phyloP scores from a whole-genome alignment of 768 basidiomycete genomes.

The Hericium alpestre region DNA sequence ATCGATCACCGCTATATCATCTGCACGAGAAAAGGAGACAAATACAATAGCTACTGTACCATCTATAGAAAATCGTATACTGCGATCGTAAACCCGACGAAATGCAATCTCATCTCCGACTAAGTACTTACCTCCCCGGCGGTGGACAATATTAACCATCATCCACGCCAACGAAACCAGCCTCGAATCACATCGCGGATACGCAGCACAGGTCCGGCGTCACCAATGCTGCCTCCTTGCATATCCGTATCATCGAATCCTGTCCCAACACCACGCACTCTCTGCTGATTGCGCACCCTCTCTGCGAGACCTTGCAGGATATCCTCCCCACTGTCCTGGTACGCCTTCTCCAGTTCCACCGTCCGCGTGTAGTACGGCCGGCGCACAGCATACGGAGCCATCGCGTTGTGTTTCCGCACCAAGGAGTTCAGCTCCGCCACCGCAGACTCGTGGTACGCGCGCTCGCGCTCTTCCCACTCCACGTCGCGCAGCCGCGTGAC shows the following conservation, averaged over 20 bases:
- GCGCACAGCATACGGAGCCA: constrained; percentile 73
- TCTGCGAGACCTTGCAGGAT: constrained; percentile 34
- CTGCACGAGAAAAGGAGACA: too few species aligned
- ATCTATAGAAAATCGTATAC: too few species aligned
- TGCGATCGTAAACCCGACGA: too few species aligned
- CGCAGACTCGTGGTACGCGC: constrained; percentile 56
- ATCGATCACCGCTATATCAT: too few species aligned
- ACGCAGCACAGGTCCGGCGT: constrained; percentile 7
- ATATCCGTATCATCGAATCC: constrained; percentile 2
- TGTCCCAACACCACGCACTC: not conserved
- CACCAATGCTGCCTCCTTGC: not conserved
- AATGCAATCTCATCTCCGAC: too few species aligned
- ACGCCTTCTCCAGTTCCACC: constrained; percentile 48
- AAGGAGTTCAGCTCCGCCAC: constrained; percentile 63
- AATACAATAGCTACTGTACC: too few species aligned
- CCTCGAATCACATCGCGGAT: constrained; percentile 21
- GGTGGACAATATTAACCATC: not conserved
- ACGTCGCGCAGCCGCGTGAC: constrained; percentile 43
- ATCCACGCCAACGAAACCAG: constrained; percentile 12
- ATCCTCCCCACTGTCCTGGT: constrained; percentile 39
- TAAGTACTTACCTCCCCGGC: too few species aligned
- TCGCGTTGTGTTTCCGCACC: constrained; percentile 68
- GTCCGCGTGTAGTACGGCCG: constrained; percentile 46
- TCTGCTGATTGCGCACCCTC: constrained; percentile 8
- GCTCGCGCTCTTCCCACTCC: constrained; percentile 63